Base-by-base conservation (phyloP, 306 rosid species). In the Glycine soja region DNA sequence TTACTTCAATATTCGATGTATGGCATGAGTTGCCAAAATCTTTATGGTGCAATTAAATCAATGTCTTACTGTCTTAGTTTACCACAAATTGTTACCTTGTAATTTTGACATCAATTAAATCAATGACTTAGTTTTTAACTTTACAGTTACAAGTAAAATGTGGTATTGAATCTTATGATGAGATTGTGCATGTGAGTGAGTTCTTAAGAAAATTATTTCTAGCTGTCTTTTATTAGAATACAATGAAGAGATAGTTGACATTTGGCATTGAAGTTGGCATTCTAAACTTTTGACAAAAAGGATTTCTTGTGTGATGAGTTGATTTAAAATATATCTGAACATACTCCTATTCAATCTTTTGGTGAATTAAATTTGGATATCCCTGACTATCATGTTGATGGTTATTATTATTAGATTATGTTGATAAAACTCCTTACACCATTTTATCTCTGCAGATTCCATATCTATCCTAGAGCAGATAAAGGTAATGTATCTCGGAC, bases 371-470 rank as follows among this genome's bases (percentile, higher is more conserved):
- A 70, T 34, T 30, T 79, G 15, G 62, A 48, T 71, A 13, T 48
- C 42, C 72, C 19, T 61, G 19, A 32, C 47, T 59, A n/a, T 66
- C 65, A 51, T 42, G 10, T 14, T 77, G 30, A 15, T 48, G 13
- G 18, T 68, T 32, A 10, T 42, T 24, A 7, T 69, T 57, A 34
- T 43, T 16, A 36, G 46, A 64, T 66, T 16, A 52, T 19, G 58
- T 40, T 62, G 58, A 80, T 63, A 51, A 50, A 40, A 19, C 12
- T 72, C 34, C 74, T 80, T 32, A 80, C 70, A 10, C 10, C 66
- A 45, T 76, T 76, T 76, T 70, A 8, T 34, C n/a, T 72, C 15
- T 56, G 86, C 86, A 86, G 89, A 75, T 75, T 48, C 73, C 58
- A 16, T 63, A 5, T n/a, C 67, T 38, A 70, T 63, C 46, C 42